Evolutionary conservation across 177 flowering plant species (phyloP).

Genomic region (Vitis hybrid): DNA sequence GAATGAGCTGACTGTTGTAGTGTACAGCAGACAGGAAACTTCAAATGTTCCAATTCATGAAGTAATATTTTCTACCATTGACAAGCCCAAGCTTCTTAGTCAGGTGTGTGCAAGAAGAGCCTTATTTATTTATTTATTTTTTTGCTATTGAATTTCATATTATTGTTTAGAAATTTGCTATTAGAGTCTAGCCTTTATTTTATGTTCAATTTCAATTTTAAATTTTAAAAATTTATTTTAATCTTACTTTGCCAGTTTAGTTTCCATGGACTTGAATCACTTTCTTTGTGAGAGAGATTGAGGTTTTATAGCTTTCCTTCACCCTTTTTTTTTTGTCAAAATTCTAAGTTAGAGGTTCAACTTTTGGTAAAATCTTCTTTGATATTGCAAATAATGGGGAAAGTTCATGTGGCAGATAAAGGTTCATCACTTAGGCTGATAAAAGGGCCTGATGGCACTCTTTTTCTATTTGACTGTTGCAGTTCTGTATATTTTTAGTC

Average conservation of each 20-base stretch:
- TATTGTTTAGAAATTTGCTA: background rate
- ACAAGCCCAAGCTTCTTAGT: slow-evolving; percentile 96
- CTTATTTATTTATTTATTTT: background rate
- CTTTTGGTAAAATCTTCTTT: background rate
- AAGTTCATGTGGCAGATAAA: background rate
- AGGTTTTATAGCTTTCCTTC: too few species aligned
- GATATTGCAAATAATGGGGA: background rate
- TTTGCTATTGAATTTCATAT: background rate
- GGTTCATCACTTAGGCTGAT: background rate
- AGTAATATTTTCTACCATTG: slow-evolving; percentile 80
- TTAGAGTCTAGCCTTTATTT: too few species aligned
- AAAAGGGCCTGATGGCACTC: background rate
- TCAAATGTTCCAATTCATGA: slow-evolving; percentile 59
- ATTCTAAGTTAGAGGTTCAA: too few species aligned
- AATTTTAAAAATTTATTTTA: too few species aligned
- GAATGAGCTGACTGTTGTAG: slow-evolving; percentile 5
- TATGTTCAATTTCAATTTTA: too few species aligned
- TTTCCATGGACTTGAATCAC: too few species aligned
- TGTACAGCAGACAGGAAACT: slow-evolving; percentile 59
- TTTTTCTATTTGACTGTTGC: background rate
- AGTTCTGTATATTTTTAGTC: background rate
- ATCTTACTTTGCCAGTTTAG: too few species aligned
- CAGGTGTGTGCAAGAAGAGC: slow-evolving; percentile 47
- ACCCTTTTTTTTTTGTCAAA: too few species aligned
- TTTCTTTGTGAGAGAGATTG: too few species aligned